A percentile compares a stretch with the other conserved stretches of the same genome.
These are phyloP conservation scores for Grosmannia huntii DNA, from an alignment of 2,329 filamentous ascomycete genomes.

Conservation along the genomic window DNA sequence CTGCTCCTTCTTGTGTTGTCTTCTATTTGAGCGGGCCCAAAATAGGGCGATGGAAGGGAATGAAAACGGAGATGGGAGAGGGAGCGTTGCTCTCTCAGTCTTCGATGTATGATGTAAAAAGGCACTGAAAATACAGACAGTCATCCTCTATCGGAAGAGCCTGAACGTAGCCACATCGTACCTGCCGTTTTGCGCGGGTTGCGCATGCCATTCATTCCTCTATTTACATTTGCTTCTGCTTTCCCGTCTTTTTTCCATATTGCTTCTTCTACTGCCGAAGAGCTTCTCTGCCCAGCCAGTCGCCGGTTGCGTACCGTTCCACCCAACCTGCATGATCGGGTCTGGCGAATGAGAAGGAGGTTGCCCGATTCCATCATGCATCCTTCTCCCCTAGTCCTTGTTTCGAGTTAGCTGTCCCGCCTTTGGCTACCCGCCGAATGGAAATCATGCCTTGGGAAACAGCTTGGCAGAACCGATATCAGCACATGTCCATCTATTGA, in stretches of 20 bases:
- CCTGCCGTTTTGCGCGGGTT: background rate
- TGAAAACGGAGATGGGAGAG: background rate
- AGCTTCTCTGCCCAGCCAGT: background rate
- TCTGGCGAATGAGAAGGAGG: background rate
- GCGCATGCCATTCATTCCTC: background rate
- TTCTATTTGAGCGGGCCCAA: background rate
- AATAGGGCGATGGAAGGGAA: background rate
- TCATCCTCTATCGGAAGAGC: background rate
- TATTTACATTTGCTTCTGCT: background rate
- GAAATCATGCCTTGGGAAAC: background rate
- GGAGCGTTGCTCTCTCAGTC: background rate
- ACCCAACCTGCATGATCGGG: background rate
- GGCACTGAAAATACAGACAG: background rate
- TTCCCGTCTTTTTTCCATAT: background rate
- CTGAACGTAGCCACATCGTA: background rate
- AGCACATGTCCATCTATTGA: background rate
- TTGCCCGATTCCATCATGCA: background rate
- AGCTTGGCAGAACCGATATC: background rate
- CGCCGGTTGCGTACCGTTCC: background rate
- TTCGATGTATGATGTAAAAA: conserved; percentile 1
- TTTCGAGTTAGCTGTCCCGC: background rate
- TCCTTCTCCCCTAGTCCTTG: background rate
- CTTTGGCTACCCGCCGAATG: background rate
- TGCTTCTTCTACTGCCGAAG: background rate
- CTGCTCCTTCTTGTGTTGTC: background rate